Evolutionary conservation across 352 stramenopile species (phyloP).

Genomic region (Globisporangium sylvaticum): DNA sequence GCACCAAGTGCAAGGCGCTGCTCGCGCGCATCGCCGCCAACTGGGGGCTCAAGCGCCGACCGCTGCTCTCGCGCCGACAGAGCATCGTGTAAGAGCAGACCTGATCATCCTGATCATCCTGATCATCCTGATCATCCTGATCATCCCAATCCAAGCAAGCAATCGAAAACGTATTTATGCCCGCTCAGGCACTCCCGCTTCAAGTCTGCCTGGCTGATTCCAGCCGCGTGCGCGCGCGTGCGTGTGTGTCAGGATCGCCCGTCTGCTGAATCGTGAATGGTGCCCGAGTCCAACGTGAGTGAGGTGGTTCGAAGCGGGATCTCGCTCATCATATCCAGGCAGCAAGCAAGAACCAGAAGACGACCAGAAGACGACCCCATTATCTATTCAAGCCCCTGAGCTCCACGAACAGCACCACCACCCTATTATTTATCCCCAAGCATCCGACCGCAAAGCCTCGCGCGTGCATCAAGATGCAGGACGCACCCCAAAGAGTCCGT

Average conservation of each 20-base stretch:
- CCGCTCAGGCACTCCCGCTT: neutral
- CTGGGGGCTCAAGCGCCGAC: slow-evolving; percentile 31
- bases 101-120: neutral
- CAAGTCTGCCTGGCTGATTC: neutral
- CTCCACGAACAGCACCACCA: too few relatives aligned
- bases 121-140: too few relatives aligned
- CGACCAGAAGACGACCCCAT: too few relatives aligned
- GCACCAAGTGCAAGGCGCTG: slow-evolving; percentile 39
- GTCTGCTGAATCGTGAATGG: neutral
- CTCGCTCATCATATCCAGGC: neutral
- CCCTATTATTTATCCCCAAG: too few relatives aligned
- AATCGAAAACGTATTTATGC: neutral
- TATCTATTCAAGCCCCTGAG: too few relatives aligned
- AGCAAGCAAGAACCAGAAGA: too few relatives aligned
- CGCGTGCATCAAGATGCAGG: too few relatives aligned
- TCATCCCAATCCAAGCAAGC: neutral
- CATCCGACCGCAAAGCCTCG: too few relatives aligned
- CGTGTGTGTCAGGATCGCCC: neutral
- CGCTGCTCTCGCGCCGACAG: slow-evolving; percentile 10
- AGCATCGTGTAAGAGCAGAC: neutral
- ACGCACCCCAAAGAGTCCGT: too few relatives aligned
- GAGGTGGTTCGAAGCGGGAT: neutral
- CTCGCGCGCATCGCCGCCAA: slow-evolving; percentile 35
- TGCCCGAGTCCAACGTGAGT: neutral
- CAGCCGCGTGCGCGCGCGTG: neutral